These are phyloP conservation scores for Ophidiomyces ophidiicola DNA, from an alignment of 2,329 filamentous ascomycete genomes.

Conservation along the genomic window DNA sequence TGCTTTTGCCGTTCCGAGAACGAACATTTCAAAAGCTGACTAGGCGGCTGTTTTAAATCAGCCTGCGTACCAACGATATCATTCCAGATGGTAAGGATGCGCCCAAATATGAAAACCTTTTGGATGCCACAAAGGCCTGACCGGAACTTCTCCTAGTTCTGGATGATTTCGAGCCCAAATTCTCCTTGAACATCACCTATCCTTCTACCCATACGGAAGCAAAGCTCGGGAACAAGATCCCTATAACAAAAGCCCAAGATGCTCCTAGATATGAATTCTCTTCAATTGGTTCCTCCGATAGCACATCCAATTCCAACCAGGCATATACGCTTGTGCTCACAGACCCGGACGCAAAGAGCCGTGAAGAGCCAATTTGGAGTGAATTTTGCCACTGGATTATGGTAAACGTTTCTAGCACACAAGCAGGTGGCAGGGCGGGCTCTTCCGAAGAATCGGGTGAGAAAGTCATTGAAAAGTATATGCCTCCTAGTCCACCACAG, in stretches of 20 bases:
- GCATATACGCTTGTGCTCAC: conserved; percentile 41
- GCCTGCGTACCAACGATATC: conserved; percentile 9
- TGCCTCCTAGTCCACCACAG: conserved; percentile 43
- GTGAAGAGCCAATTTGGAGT: conserved; percentile 42
- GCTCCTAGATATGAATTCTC: conserved; percentile 33
- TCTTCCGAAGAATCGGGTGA: conserved; percentile 5
- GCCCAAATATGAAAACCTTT: neutral
- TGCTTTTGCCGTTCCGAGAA: too few relatives aligned
- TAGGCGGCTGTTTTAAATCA: neutral
- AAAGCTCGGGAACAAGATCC: conserved; percentile 44
- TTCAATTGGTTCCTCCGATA: conserved; percentile 19
- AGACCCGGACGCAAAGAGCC: conserved; percentile 47
- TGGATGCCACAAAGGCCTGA: neutral
- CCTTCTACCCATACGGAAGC: conserved; percentile 34
- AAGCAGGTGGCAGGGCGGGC: neutral
- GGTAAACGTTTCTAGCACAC: conserved; percentile 16
- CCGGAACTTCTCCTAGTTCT: conserved; percentile 36
- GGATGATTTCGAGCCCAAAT: conserved; percentile 45
- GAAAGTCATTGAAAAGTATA: conserved; percentile 28
- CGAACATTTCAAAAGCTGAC: neutral
- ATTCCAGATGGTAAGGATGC: conserved; percentile 12
- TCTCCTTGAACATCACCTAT: conserved; percentile 41
- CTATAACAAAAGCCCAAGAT: conserved; percentile 33
- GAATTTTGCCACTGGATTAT: conserved; percentile 47
- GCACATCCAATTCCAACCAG: conserved; percentile 19